phyloP scores from a whole-genome alignment of 1,284 basidiomycete genomes.

The Stygiomarasmius scandens region DNA sequence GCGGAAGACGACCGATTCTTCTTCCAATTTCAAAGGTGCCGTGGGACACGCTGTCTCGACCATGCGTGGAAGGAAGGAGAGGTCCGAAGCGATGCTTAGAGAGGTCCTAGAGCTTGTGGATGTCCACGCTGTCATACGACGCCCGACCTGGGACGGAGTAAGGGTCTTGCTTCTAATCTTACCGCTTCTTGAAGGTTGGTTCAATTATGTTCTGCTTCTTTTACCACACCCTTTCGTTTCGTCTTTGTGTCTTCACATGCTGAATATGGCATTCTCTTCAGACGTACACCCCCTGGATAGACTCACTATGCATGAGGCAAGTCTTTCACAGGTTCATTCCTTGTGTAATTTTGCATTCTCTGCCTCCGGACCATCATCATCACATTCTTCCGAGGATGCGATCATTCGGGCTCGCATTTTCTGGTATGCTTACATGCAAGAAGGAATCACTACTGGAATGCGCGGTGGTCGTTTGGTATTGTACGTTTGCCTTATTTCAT shows the following conservation, averaged over 20 bases:
- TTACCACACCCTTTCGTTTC: neutral
- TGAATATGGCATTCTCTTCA: constrained; percentile 19
- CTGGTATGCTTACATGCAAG: constrained; percentile 84
- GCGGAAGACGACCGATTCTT: constrained; percentile 1
- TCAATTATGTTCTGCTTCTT: neutral
- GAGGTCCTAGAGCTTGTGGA: constrained; percentile 82
- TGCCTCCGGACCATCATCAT: constrained; percentile 43
- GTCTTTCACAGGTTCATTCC: constrained; percentile 60
- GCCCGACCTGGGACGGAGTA: constrained; percentile 85
- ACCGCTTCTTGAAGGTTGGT: constrained; percentile 79
- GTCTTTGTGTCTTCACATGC: neutral
- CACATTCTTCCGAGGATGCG: constrained; percentile 52
- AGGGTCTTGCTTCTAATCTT: constrained; percentile 75
- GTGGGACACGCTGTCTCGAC: constrained; percentile 8
- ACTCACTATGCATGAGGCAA: constrained; percentile 45
- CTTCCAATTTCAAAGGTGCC: neutral
- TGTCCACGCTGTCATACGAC: constrained; percentile 74
- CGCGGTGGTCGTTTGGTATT: constrained; percentile 76
- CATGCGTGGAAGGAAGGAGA: constrained; percentile 37
- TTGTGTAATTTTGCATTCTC: constrained; percentile 55
- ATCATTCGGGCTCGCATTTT: constrained; percentile 76
- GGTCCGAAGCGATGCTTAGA: constrained; percentile 60
- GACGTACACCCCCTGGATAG: constrained; percentile 45
- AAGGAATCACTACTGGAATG: constrained; percentile 78
- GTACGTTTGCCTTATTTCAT: constrained; percentile 43